Base-by-base conservation (phyloP, 352 stramenopile species). In the Globisporangium alternatum region DNA sequence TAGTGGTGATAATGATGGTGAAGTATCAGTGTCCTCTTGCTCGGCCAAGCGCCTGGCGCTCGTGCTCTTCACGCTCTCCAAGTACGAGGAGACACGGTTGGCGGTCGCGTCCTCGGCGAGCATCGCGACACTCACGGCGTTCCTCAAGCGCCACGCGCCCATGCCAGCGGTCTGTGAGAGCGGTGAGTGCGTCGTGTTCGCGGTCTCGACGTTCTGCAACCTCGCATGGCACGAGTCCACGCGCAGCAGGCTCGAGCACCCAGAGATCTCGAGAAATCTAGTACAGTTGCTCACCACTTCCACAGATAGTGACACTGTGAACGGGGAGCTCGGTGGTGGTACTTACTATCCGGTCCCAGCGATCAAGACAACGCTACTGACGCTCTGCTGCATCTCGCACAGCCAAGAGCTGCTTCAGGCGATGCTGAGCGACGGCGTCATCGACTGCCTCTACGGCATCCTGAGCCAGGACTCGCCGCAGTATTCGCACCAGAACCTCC, bases 211-310 rank as follows among this genome's bases (percentile, higher is more conserved):
- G 6, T 53, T 91, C 13, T 89, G 79, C 49, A 70, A 76, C 25
- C 55, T 93, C 13, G 72, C 71, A 8, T 93, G 84, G 82, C 71
- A 93, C 53, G 79, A 90, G n/a, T 56, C 68, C 9, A 86, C 81
- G 2, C 71, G 78, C 2, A 49, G 17, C 3, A 58, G 66, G 7
- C 48, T 89, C 0, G 65, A 86, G 17, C 48, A 65, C 9, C 62
- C 71, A 0, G 66, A 76, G 1, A 75, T 88, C 8, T 77, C 75
- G 0, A 25, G 54, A 22, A 61, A 71, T 13, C 56, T 89, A 13
- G 72, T 78, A 0, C 57, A 69, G 15, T 69, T 88, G 65, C 53
- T 87, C 2, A 71, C 68, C 12, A 67, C 68, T 10, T 61, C 51
- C 39, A 22, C 17, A 21, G 17, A 48, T 45, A 15, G 19, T 3